Base-by-base conservation (phyloP, 208 protist genomes). In the Blastocrithidia nonstop region DNA sequence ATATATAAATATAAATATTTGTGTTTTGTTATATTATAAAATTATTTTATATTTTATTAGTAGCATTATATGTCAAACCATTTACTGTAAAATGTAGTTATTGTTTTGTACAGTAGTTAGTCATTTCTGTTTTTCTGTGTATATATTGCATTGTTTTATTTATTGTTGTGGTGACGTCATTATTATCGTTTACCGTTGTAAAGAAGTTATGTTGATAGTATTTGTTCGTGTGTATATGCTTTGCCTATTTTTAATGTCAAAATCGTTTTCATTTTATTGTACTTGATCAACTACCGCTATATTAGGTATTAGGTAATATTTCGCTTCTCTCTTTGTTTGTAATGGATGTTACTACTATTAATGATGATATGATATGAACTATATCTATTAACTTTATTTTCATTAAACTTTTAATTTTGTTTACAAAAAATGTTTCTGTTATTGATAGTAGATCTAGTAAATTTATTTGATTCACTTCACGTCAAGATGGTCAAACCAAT, bases 401-500 rank as follows among this genome's bases (percentile, higher is more conserved):
- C 35, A n/a, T 13, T 45, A 33, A 35, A 45, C 49, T 45, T 26
- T 24, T 58, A 16, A 9, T 54, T 27, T 16, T 6, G 27, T 33
- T 35, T 33, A n/a, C n/a, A n/a, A n/a, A n/a, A n/a, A n/a, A n/a
- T n/a, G n/a, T n/a, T n/a, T n/a, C n/a, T n/a, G n/a, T n/a, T n/a
- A n/a, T n/a, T n/a, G n/a, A n/a, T n/a, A n/a, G n/a, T n/a, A n/a
- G n/a, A n/a, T n/a, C n/a, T n/a, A 6, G 33, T 2, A 25, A 11
- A 44, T 55, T 27, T 25, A 37, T 29, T 49, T 20, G 31, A 28
- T 33, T 33, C 33, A 35, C 6, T 25, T 33, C 16, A 13, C 37
- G 29, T 31, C 26, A 70, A 47, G 31, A 96, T 97, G 93, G 88
- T 96, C 63, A 93, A 93, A 71, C 82, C 93, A 24, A 44, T 95